A percentile compares a stretch with the other conserved stretches of the same genome.
phyloP scores from a whole-genome alignment of 306 rosid species.

The Neltuma alba region DNA sequence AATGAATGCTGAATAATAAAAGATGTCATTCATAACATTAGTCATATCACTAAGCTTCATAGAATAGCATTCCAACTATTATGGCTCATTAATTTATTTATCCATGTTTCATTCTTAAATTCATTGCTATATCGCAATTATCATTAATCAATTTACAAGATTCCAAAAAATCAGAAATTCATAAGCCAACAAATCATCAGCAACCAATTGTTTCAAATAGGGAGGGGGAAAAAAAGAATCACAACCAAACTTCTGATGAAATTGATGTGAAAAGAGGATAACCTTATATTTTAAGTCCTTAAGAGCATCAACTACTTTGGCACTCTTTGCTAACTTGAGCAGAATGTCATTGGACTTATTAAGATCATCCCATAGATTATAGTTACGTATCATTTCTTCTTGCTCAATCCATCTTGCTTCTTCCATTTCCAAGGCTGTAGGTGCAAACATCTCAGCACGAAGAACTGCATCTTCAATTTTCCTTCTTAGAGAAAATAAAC shows the following conservation, averaged over 20 bases:
- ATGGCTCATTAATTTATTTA: neutral
- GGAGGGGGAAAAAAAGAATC: neutral
- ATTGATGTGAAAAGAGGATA: slow-evolving; percentile 18
- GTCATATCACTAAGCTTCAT: slow-evolving; percentile 22
- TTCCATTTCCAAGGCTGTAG: slow-evolving; percentile 73
- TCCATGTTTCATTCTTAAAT: slow-evolving; percentile 6
- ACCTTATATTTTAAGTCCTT: slow-evolving; percentile 84
- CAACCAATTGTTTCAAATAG: slow-evolving; percentile 4
- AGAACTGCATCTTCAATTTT: slow-evolving; percentile 76
- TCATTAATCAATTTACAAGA: neutral
- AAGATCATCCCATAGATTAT: slow-evolving; percentile 79
- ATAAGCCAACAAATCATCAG: slow-evolving; percentile 7
- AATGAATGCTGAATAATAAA: slow-evolving; percentile 23
- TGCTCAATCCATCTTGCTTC: slow-evolving; percentile 67
- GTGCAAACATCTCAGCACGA: slow-evolving; percentile 75
- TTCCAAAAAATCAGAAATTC: slow-evolving; percentile 20
- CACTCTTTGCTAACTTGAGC: slow-evolving; percentile 71
- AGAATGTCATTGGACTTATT: slow-evolving; percentile 70
- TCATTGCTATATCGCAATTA: slow-evolving; percentile 1
- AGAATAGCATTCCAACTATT: slow-evolving; percentile 4
- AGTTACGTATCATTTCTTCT: slow-evolving; percentile 68
- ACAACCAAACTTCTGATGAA: neutral
- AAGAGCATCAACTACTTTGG: slow-evolving; percentile 73
- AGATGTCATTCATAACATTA: slow-evolving; percentile 26
- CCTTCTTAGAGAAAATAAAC: slow-evolving; percentile 76